These are phyloP conservation scores for Aspergillus fischeri DNA, from an alignment of 2,329 filamentous ascomycete genomes.

Conservation along the genomic window DNA sequence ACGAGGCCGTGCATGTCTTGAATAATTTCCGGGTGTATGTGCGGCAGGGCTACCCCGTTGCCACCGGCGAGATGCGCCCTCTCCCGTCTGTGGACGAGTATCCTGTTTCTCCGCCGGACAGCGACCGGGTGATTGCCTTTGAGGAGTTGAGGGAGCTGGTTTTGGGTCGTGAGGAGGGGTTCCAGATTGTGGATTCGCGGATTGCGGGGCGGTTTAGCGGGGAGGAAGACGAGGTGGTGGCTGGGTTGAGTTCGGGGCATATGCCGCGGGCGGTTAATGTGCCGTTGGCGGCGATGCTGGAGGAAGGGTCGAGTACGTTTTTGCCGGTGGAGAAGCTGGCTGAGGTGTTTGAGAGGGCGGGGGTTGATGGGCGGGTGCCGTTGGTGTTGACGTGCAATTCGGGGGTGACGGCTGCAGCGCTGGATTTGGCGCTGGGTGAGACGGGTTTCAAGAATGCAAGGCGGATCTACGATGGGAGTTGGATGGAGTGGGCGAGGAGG, in stretches of 20 bases:
- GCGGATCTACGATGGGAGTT: slow-evolving; percentile 30
- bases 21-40: slow-evolving; percentile 28
- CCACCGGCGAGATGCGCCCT: slow-evolving; percentile 1
- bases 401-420: slow-evolving; percentile 25
- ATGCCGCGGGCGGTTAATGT: slow-evolving; percentile 26
- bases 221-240: slow-evolving; percentile 11
- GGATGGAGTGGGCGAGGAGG: slow-evolving; percentile 26
- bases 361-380: slow-evolving; percentile 10
- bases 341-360: slow-evolving; percentile 10
- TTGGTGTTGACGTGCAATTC: slow-evolving; percentile 28
- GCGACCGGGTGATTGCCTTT: slow-evolving; percentile 9
- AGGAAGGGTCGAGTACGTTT: slow-evolving; percentile 7
- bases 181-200: slow-evolving; percentile 21
- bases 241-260: slow-evolving; percentile 18
- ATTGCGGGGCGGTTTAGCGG: slow-evolving; percentile 18
- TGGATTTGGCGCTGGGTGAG: slow-evolving; percentile 21
- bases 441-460: slow-evolving; percentile 15
- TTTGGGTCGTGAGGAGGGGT: not conserved
- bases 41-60: slow-evolving; percentile 14
- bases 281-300: slow-evolving; percentile 19
- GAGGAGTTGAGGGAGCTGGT: slow-evolving; percentile 13
- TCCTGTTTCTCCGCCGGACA: not conserved
- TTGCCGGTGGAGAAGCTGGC: slow-evolving; percentile 1
- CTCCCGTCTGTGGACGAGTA: not conserved
- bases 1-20: slow-evolving; percentile 23